Conservation (phyloP, 2,329 filamentous ascomycete genomes). For the Clonostachys rhizophaga region DNA sequence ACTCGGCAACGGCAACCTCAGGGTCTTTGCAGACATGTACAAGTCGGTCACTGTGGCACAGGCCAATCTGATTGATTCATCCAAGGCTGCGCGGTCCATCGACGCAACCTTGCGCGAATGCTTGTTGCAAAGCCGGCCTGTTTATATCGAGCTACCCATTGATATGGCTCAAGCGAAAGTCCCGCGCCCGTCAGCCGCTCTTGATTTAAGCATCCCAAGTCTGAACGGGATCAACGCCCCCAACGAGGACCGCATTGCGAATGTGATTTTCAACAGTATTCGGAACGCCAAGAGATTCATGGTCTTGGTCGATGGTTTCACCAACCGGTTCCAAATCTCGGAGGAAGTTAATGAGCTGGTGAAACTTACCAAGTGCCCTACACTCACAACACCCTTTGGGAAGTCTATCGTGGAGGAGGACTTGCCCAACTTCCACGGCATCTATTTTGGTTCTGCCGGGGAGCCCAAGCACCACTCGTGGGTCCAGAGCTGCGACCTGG, state of each 20-base stretch:
- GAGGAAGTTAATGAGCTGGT: slow-evolving; percentile 70
- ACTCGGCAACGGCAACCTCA: slow-evolving; percentile 74
- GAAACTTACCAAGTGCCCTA: slow-evolving; percentile 68
- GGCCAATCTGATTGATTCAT: slow-evolving; percentile 64
- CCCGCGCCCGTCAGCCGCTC: too few relatives aligned
- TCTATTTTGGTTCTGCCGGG: slow-evolving; percentile 79
- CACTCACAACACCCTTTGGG: slow-evolving; percentile 87
- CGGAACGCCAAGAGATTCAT: slow-evolving; percentile 69
- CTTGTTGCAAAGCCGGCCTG: slow-evolving; percentile 68
- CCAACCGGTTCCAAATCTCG: slow-evolving; percentile 70
- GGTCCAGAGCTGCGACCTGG: slow-evolving; percentile 32
- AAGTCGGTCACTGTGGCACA: slow-evolving; percentile 65
- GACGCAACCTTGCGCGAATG: slow-evolving; percentile 74
- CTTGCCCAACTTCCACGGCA: slow-evolving; percentile 69
- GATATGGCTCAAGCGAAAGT: slow-evolving; percentile 76
- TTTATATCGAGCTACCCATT: slow-evolving; percentile 79
- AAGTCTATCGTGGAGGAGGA: slow-evolving; percentile 80
- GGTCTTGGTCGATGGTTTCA: slow-evolving; percentile 79
- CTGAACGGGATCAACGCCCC: too few relatives aligned
- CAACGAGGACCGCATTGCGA: slow-evolving; percentile 69
- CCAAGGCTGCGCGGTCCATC: slow-evolving; percentile 69
- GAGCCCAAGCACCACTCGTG: slow-evolving; percentile 30
- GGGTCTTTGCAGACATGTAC: slow-evolving; percentile 78
- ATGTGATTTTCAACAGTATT: slow-evolving; percentile 71
- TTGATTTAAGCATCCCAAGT: too few relatives aligned